Evolutionary conservation across 208 protist species (phyloP).

Genomic region (Porcisia hertigi): DNA sequence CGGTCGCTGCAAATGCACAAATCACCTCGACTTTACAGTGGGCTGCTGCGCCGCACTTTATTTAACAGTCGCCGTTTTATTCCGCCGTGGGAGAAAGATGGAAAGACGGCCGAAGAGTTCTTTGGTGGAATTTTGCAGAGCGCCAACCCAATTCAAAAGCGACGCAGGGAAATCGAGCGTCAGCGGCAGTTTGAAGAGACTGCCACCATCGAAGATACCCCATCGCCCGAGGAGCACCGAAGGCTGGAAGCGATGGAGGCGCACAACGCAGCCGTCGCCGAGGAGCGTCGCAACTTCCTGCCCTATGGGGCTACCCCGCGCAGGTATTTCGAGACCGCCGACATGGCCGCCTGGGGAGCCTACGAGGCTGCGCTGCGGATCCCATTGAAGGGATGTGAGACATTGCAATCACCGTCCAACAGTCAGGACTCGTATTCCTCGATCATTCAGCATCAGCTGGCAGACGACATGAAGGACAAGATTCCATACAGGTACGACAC

Average conservation of each 20-base stretch:
- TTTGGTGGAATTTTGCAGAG: constrained; percentile 71
- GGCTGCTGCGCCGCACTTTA: background rate
- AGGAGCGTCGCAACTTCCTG: constrained; percentile 63
- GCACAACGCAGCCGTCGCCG: constrained; percentile 44
- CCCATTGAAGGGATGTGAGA: background rate
- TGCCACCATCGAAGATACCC: constrained; percentile 21
- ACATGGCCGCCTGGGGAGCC: constrained; percentile 83
- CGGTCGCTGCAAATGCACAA: constrained; percentile 8
- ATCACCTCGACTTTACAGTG: background rate
- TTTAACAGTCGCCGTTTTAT: constrained; percentile 59
- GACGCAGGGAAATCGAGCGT: constrained; percentile 34
- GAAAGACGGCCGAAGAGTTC: constrained; percentile 81
- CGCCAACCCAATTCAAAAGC: constrained; percentile 66
- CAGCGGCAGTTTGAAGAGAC: constrained; percentile 35
- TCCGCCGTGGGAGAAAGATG: constrained; percentile 84
- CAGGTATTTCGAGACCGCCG: constrained; percentile 56
- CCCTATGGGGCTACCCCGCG: constrained; percentile 73
- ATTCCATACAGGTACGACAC: constrained; percentile 75
- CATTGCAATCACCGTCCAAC: background rate
- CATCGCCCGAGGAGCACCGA: constrained; percentile 45
- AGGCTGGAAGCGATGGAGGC: constrained; percentile 52
- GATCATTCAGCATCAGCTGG: constrained; percentile 43
- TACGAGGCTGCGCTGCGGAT: constrained; percentile 44
- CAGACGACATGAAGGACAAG: constrained; percentile 61
- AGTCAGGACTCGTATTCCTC: constrained; percentile 39